These are phyloP conservation scores for Pythium grandisporangium DNA, from an alignment of 352 stramenopile species.

Conservation along the genomic window DNA sequence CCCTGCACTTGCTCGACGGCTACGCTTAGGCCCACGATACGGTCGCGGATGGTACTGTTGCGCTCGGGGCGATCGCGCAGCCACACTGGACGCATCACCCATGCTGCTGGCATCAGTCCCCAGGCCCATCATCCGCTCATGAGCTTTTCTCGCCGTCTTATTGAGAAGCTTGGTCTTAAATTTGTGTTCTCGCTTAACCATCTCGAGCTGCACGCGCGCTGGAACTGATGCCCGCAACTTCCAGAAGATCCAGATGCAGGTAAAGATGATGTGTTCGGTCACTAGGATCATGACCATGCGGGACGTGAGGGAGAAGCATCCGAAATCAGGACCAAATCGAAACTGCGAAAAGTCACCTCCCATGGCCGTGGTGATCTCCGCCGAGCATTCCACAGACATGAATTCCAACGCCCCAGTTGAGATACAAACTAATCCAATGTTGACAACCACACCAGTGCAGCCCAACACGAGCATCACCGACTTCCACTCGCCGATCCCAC, in stretches of 20 bases:
- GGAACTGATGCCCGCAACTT: conserved; percentile 51
- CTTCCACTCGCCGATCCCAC: conserved; percentile 67
- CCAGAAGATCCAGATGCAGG: conserved; percentile 63
- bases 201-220: conserved; percentile 45
- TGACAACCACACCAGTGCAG: conserved; percentile 59
- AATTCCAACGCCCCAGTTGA: conserved; percentile 77
- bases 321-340: conserved; percentile 65
- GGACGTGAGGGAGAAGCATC: conserved; percentile 64
- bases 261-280: conserved; percentile 50
- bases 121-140: conserved; percentile 1
- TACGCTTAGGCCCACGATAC: too few species aligned
- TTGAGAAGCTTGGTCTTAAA: conserved; percentile 74
- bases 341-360: conserved; percentile 49
- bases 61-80: too few species aligned
- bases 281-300: conserved; percentile 79
- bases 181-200: conserved; percentile 53
- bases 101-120: too few species aligned
- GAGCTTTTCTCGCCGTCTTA: conserved; percentile 13
- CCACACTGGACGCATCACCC: too few species aligned
- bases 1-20: too few species aligned
- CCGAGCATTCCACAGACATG: conserved; percentile 34
- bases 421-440: conserved; percentile 70
- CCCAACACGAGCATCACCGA: conserved; percentile 60
- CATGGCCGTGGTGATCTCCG: conserved; percentile 43
- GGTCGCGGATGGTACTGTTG: too few species aligned